phyloP scores from a whole-genome alignment of 345 rosid species.

The Lepidium didymum region DNA sequence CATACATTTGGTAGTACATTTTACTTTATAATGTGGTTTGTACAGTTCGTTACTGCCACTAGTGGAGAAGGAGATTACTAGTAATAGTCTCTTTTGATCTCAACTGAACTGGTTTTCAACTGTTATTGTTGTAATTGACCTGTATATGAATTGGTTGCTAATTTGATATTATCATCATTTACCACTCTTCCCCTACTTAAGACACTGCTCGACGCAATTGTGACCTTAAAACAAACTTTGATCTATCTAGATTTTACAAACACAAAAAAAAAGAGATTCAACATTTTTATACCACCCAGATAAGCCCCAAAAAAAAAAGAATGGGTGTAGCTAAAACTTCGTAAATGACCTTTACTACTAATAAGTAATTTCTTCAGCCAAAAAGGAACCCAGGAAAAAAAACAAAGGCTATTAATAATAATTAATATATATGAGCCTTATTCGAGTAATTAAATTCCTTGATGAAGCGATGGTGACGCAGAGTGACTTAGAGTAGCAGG shows the following conservation, averaged over 20 bases:
- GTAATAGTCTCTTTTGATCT: no score
- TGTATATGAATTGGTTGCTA: no score
- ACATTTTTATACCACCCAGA: slow-evolving; percentile 17
- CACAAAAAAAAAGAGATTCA: not conserved
- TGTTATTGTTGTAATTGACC: no score
- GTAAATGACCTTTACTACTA: not conserved
- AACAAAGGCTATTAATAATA: not conserved
- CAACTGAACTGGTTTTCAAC: no score
- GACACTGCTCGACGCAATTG: not conserved
- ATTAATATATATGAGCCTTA: not conserved
- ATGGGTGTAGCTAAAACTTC: not conserved
- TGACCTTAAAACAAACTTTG: not conserved
- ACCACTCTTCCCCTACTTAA: no score
- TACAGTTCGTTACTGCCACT: no score
- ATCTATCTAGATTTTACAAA: not conserved
- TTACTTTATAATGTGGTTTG: no score
- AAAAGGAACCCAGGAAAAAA: no score
- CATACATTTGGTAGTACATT: no score
- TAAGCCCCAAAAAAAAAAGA: not conserved
- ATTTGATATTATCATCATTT: no score
- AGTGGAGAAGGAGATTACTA: no score
- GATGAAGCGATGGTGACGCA: slow-evolving; percentile 16
- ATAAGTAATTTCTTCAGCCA: not conserved
- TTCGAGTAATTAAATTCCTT: not conserved
- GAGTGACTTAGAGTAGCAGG: slow-evolving; percentile 43